Percentiles rank a stretch among this genome's conserved stretches.
Evolutionary conservation across 2,329 filamentous ascomycete genomes (phyloP).

Genomic region (Neurospora crassa): DNA sequence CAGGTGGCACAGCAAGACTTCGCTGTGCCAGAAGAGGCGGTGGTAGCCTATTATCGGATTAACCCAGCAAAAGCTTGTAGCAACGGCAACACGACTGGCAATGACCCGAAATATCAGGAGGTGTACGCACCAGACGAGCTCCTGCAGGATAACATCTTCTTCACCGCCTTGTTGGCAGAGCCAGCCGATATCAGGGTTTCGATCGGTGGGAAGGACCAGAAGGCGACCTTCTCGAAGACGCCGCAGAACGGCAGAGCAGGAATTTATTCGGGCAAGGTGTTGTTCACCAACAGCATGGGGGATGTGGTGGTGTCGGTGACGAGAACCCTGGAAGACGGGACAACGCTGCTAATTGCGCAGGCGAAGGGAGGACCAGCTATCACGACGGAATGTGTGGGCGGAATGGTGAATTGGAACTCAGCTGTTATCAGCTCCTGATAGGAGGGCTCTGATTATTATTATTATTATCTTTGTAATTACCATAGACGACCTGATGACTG

Average conservation of each 20-base stretch:
- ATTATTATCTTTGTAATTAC: too few species aligned
- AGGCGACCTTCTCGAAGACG: background rate
- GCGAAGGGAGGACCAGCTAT: conserved; percentile 10
- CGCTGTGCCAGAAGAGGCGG: conserved; percentile 20
- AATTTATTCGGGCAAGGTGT: conserved; percentile 12
- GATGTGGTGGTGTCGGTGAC: conserved; percentile 10
- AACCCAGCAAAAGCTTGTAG: conserved; percentile 21
- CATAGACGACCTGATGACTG: background rate
- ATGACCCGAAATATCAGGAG: conserved; percentile 8
- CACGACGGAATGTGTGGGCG: conserved; percentile 8
- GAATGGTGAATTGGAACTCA: conserved; percentile 14
- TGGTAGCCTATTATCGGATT: conserved; percentile 24
- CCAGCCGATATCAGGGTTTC: conserved; percentile 7
- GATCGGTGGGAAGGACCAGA: conserved; percentile 7
- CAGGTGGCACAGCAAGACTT: conserved; percentile 8
- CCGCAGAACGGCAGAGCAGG: conserved; percentile 11
- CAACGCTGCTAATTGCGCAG: conserved; percentile 1
- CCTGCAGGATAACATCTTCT: conserved; percentile 13
- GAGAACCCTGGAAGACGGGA: conserved; percentile 2
- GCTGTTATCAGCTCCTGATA: background rate
- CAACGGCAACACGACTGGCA: conserved; percentile 24
- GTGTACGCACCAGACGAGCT: conserved; percentile 8
- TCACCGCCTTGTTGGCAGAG: conserved; percentile 8
- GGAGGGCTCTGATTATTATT: too few species aligned
- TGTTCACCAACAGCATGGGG: conserved; percentile 9